These are phyloP conservation scores for Craterostigma plantagineum DNA, from an alignment of 257 asterid genomes.

Conservation along the genomic window DNA sequence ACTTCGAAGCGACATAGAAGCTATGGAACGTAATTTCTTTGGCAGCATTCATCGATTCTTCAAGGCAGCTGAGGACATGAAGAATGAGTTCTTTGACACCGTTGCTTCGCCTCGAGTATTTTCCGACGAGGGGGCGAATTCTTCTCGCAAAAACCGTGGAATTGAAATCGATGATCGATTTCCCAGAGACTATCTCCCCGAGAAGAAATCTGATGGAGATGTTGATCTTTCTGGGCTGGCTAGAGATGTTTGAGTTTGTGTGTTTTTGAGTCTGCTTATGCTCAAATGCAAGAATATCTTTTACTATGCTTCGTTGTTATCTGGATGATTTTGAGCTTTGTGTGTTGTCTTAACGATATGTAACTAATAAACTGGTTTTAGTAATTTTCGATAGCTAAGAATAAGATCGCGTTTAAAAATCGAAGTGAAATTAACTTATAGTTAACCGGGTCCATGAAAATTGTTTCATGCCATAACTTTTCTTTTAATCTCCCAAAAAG, in stretches of 20 bases:
- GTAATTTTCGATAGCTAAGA: too few species aligned
- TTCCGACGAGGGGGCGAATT: constrained; percentile 12
- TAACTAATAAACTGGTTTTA: too few species aligned
- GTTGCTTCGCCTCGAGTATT: constrained; percentile 8
- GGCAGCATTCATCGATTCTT: constrained; percentile 26
- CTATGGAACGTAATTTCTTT: constrained; percentile 41
- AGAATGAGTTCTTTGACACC: constrained; percentile 7
- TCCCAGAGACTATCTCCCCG: constrained; percentile 17
- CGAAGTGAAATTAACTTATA: too few species aligned
- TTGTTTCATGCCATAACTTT: too few species aligned
- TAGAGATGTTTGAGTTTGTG: constrained; percentile 10
- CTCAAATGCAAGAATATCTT: too few species aligned
- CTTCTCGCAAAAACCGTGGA: constrained; percentile 15
- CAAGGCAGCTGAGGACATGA: constrained; percentile 46
- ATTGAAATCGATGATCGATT: constrained; percentile 24
- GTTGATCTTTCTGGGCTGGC: constrained; percentile 21
- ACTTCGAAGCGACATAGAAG: constrained; percentile 46
- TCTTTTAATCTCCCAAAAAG: too few species aligned
- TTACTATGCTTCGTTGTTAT: too few species aligned
- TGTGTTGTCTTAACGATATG: too few species aligned
- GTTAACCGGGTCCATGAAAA: too few species aligned
- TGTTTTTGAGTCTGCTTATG: too few species aligned
- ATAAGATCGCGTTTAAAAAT: too few species aligned
- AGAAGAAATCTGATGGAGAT: constrained; percentile 26
- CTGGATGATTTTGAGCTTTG: too few species aligned